These are phyloP conservation scores for Halophytophthora polymorphica DNA, from an alignment of 352 stramenopile genomes.

Conservation along the genomic window DNA sequence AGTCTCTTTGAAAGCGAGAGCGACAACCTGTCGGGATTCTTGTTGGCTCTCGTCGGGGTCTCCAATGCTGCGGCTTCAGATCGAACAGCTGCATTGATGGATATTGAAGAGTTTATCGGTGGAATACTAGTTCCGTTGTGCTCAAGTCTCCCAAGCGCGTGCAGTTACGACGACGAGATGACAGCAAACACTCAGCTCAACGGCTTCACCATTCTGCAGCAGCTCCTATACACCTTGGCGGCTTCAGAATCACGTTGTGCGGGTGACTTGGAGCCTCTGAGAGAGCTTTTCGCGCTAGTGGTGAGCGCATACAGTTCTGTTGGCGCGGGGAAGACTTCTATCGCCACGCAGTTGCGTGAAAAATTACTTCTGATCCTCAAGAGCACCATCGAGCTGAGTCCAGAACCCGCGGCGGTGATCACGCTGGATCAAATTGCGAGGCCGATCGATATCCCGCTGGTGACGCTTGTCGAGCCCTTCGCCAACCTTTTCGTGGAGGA, in stretches of 20 bases:
- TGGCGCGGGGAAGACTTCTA: neutral
- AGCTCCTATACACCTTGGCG: conserved; percentile 15
- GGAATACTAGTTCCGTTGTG: conserved; percentile 14
- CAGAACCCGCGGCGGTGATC: conserved; percentile 9
- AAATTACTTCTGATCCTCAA: conserved; percentile 32
- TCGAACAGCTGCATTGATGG: conserved; percentile 4
- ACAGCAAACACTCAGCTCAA: conserved; percentile 6
- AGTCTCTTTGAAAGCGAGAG: conserved; percentile 24
- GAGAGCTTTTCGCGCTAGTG: conserved; percentile 11
- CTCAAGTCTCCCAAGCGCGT: neutral
- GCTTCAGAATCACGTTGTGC: neutral
- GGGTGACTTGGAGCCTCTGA: conserved; percentile 1
- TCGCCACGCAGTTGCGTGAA: conserved; percentile 16
- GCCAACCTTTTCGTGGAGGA: conserved; percentile 7
- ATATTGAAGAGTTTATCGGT: conserved; percentile 9
- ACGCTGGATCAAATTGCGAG: conserved; percentile 3
- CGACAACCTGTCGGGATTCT: conserved; percentile 23
- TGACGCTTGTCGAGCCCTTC: conserved; percentile 21
- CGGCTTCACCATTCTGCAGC: conserved; percentile 14
- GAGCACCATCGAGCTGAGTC: conserved; percentile 18
- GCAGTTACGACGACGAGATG: neutral
- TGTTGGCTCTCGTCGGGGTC: conserved; percentile 20
- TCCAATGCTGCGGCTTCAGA: neutral
- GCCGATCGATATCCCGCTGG: conserved; percentile 8
- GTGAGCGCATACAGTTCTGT: conserved; percentile 1